Conservation (phyloP, 1,284 basidiomycete species). For the Chalciporus piperatoides region DNA sequence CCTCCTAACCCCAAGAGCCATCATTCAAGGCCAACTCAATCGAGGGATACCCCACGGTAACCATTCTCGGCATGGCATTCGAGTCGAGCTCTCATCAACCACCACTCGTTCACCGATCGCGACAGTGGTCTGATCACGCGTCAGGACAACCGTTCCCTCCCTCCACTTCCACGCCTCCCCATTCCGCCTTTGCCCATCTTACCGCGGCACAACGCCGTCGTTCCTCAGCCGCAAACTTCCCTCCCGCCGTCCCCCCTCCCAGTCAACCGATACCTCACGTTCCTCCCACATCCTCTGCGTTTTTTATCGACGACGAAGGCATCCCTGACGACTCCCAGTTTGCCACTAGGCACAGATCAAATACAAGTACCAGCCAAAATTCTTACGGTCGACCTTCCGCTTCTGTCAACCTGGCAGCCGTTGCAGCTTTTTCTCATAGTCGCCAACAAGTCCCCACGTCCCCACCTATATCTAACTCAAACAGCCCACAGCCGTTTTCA, state of each 20-base stretch:
- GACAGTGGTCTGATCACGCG: constrained; percentile 48
- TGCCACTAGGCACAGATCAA: constrained; percentile 25
- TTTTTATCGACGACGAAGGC: constrained; percentile 24
- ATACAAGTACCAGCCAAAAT: constrained; percentile 34
- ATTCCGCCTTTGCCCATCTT: constrained; percentile 35
- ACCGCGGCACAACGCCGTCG: constrained; percentile 51
- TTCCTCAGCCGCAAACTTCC: constrained; percentile 58
- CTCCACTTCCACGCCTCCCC: constrained; percentile 36
- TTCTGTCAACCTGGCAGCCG: constrained; percentile 54
- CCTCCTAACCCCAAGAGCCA: background rate
- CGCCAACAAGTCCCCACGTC: constrained; percentile 43
- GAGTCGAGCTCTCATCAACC: constrained; percentile 48
- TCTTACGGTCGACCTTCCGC: constrained; percentile 46
- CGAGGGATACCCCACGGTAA: background rate
- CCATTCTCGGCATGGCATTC: constrained; percentile 44
- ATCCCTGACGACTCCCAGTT: constrained; percentile 20
- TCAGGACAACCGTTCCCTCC: constrained; percentile 25
- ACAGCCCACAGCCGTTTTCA: constrained; percentile 25
- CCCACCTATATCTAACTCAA: constrained; percentile 25
- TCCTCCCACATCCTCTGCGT: constrained; percentile 34
- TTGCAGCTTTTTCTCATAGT: constrained; percentile 58
- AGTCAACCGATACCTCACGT: constrained; percentile 66
- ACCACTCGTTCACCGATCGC: constrained; percentile 37
- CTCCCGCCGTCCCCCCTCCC: constrained; percentile 70
- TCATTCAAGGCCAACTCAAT: background rate